A percentile compares a stretch with the other conserved stretches of the same genome.
These are phyloP conservation scores for Abelmoschus esculentus DNA, from an alignment of 345 rosid genomes.

Conservation along the genomic window DNA sequence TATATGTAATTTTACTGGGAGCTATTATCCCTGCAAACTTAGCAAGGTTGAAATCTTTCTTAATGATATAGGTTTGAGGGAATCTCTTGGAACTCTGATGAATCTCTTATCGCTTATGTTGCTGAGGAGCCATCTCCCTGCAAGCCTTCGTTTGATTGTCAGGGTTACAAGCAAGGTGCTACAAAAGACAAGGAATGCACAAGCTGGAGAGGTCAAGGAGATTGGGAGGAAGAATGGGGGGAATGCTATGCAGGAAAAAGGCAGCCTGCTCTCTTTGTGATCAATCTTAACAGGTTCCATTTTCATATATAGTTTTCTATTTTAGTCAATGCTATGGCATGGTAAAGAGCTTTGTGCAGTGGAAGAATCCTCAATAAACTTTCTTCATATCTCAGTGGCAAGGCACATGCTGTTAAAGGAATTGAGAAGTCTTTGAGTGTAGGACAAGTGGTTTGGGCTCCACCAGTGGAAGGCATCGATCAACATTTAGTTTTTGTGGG, in stretches of 20 bases:
- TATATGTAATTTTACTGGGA: not conserved
- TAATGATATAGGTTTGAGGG: slow-evolving; percentile 72
- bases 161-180: slow-evolving; percentile 48
- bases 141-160: slow-evolving; percentile 55
- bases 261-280: slow-evolving; percentile 69
- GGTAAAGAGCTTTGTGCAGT: not conserved
- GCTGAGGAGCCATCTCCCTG: slow-evolving; percentile 65
- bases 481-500: slow-evolving; percentile 80
- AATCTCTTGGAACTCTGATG: slow-evolving; percentile 85
- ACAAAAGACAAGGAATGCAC: slow-evolving; percentile 46
- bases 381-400: slow-evolving; percentile 44
- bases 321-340: not conserved
- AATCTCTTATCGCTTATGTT: slow-evolving; percentile 67
- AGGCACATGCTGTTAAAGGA: slow-evolving; percentile 58
- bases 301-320: slow-evolving; percentile 10
- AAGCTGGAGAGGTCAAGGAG: slow-evolving; percentile 94
- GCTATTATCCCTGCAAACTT: not conserved
- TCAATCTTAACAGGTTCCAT: slow-evolving; percentile 49
- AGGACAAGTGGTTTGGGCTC: slow-evolving; percentile 97
- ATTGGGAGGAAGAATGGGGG: slow-evolving; percentile 98
- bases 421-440: slow-evolving; percentile 58
- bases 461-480: slow-evolving; percentile 30
- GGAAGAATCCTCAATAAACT: slow-evolving; percentile 10
- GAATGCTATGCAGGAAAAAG: slow-evolving; percentile 87
- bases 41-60: slow-evolving; percentile 12